These are phyloP conservation scores for Salix caprea DNA, from an alignment of 345 rosid genomes.

Conservation along the genomic window DNA sequence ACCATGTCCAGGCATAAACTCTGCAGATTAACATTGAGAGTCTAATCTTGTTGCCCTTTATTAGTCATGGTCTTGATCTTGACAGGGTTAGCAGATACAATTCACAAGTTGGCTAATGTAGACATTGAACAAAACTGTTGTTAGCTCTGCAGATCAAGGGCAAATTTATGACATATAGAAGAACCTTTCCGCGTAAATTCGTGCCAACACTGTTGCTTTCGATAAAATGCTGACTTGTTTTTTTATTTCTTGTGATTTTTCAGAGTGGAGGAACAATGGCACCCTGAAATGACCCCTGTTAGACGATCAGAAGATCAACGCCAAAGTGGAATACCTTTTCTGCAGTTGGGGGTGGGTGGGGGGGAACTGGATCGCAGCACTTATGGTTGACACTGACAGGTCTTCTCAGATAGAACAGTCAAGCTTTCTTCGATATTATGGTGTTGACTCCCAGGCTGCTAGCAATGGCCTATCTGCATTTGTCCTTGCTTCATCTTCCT, in stretches of 20 bases:
- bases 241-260: not conserved
- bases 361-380: conserved; percentile 17
- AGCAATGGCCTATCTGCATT: conserved; percentile 1
- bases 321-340: not conserved
- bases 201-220: not conserved
- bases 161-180: no score
- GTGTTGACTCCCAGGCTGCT: not conserved
- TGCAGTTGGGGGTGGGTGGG: no score
- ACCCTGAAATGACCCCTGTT: not conserved
- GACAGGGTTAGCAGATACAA: no score
- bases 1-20: no score
- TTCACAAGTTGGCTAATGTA: no score
- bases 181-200: not conserved
- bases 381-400: conserved; percentile 12
- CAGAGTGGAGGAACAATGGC: not conserved
- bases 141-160: no score
- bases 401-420: not conserved
- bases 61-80: no score
- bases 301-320: not conserved
- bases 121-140: no score
- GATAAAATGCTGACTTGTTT: not conserved
- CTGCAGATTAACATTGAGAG: no score
- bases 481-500: not conserved
- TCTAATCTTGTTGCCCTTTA: no score
- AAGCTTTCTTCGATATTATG: conserved; percentile 5